Evolutionary conservation across 345 rosid species (phyloP), one percentile per base, ranked within the genome.

Genomic region (Toxicodendron radicans): DNA sequence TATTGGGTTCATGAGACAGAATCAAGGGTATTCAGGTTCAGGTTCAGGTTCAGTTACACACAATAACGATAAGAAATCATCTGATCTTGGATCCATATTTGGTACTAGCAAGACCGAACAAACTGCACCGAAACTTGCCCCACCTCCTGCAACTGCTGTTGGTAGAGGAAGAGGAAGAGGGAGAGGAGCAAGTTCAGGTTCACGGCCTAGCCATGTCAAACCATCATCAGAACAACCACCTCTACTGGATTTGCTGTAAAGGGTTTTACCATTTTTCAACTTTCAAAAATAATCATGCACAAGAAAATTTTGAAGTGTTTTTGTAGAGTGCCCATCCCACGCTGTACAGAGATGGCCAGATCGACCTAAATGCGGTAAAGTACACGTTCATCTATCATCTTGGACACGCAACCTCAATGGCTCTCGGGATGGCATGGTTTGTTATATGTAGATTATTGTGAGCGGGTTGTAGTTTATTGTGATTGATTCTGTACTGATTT

Each of bases 81-180:
- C 84, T 73, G 93, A 87, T 84, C 77, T 91, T 41, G 90, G 86
- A 41, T 91, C 98, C 41, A 90, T 89, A 77, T 91, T 89, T 73
- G 69, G 87, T 84, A 83, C 93, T 54, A 85, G 81, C 84, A 90
- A 81, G 80, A 85, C 82, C 3, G 91, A 83, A 38, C 85, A 79
- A 57, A 27, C 86, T 2, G 91, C 99, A 35, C 84, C 86, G 35
- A 91, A 83, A 82, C 94, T 95, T 58, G 97, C 99, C 16, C 97
- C 98, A 1, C 99, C 99, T 7, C 99, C 99, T 20, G 84, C 81
- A 58, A 63, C 80, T 72, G 91, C 88, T 17, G 91, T 86, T 66
- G 94, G 94, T 61, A 83, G 94, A 80, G 97, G 98, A 63, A 84
- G 96, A 78, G 94, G 95, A 18, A 80, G 87, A 64, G 92, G 86